phyloP scores from a whole-genome alignment of 1,284 basidiomycete genomes.

The Naganishia albida region DNA sequence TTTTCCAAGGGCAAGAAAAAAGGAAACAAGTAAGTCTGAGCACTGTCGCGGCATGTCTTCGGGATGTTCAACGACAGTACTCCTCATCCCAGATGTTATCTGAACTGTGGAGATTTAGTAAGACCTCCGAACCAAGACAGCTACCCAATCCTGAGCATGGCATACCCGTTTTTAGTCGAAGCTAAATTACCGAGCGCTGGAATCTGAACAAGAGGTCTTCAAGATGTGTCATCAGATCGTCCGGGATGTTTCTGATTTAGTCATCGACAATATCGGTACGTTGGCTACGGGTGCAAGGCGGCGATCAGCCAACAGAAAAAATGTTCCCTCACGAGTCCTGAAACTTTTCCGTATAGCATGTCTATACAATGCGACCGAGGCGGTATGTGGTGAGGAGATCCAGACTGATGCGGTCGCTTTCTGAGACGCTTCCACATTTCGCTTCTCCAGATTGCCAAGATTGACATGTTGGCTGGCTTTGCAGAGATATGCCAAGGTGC shows the following conservation, averaged over 20 bases:
- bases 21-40: slow-evolving; percentile 62
- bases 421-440: slow-evolving; percentile 2
- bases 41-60: not conserved
- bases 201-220: slow-evolving; percentile 57
- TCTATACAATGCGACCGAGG: slow-evolving; percentile 83
- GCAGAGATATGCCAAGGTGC: slow-evolving; percentile 74
- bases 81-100: not conserved
- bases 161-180: slow-evolving; percentile 36
- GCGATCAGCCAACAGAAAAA: no score
- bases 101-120: slow-evolving; percentile 63
- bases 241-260: slow-evolving; percentile 65
- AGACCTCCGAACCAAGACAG: slow-evolving; percentile 36
- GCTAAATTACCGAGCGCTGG: slow-evolving; percentile 40
- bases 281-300: not conserved
- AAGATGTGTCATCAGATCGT: slow-evolving; percentile 80
- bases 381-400: slow-evolving; percentile 57
- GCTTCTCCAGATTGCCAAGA: slow-evolving; percentile 65
- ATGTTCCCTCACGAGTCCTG: no score
- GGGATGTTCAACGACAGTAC: not conserved
- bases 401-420: not conserved
- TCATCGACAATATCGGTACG: slow-evolving; percentile 64
- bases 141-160: not conserved
- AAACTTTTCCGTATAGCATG: slow-evolving; percentile 53
- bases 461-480: slow-evolving; percentile 85
- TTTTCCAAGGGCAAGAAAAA: slow-evolving; percentile 70